Evolutionary conservation across 257 asterid genomes (phyloP), one percentile per base, ranked within the genome.

Genomic region (Vinca minor): DNA sequence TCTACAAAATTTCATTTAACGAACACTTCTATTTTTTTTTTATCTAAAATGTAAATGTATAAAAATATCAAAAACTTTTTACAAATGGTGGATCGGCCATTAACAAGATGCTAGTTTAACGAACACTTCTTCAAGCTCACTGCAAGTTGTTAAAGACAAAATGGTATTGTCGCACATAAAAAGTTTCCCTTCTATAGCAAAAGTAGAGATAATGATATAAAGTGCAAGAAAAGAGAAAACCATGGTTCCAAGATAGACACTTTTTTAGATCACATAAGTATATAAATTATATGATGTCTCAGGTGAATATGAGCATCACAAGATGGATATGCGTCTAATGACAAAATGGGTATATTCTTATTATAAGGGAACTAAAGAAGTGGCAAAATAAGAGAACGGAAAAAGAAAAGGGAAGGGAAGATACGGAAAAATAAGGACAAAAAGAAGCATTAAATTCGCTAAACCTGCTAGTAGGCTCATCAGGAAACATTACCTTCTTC

Each of bases 401-500:
- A n/a, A n/a, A n/a, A n/a, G n/a, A n/a, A n/a, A n/a, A n/a, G n/a
- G n/a, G n/a, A n/a, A n/a, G n/a, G n/a, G n/a, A 64, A 21, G 65
- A 44, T 1, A 62, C 32, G 35, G 54, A 12, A 10, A 11, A 41
- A 62, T 31, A 71, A 17, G 18, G 17, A 59, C 10, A 21, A 15
- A 23, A 59, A 56, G 4, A 5, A 45, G 58, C 39, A 49, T 28
- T n/a, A 20, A 0, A 11, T n/a, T 8, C 28, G 15, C 4, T 3
- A 50, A 45, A 63, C 29, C 25, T 44, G 20, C 23, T 26, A 21
- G 54, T 26, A 3, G 25, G 39, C 14, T 64, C 47, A 46, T 42
- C 56, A 55, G 48, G 9, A 12, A 71, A 6, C 9, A 14, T 65
- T 77, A 89, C 96, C 97, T 85, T 84, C 97, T 71, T 84, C 99